phyloP scores from a whole-genome alignment of 2,329 filamentous ascomycete genomes.

The Dactylonectria macrodidyma region DNA sequence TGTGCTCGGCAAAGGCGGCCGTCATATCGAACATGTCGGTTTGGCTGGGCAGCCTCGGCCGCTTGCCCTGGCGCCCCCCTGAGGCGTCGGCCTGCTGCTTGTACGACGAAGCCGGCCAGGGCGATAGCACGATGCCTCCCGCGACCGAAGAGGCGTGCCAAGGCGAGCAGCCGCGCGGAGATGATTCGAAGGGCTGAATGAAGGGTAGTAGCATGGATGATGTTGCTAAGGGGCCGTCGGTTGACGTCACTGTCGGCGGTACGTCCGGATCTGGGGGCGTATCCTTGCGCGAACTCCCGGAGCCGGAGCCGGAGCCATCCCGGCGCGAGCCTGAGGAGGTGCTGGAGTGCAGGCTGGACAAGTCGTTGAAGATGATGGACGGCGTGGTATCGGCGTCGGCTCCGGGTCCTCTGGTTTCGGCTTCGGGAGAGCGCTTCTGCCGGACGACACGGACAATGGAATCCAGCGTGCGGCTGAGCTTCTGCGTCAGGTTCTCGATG shows the following conservation, averaged over 20 bases:
- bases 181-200: slow-evolving; percentile 38
- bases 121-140: slow-evolving; percentile 14
- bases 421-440: slow-evolving; percentile 36
- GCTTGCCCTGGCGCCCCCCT: slow-evolving; percentile 37
- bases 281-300: slow-evolving; percentile 33
- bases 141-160: slow-evolving; percentile 22
- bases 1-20: slow-evolving; percentile 37
- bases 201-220: slow-evolving; percentile 42
- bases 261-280: slow-evolving; percentile 41
- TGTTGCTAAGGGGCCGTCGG: slow-evolving; percentile 26
- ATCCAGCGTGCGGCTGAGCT: slow-evolving; percentile 38
- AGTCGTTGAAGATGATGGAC: slow-evolving; percentile 43
- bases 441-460: slow-evolving; percentile 37
- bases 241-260: slow-evolving; percentile 32
- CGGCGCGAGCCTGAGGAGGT: slow-evolving; percentile 42
- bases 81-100: slow-evolving; percentile 40
- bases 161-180: slow-evolving; percentile 30
- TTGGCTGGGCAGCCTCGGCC: slow-evolving; percentile 39
- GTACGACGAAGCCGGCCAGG: slow-evolving; percentile 39
- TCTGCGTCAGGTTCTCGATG: slow-evolving; percentile 39
- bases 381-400: slow-evolving; percentile 28
- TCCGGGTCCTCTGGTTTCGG: not conserved
- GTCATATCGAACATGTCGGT: slow-evolving; percentile 43
- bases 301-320: slow-evolving; percentile 30
- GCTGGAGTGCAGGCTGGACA: slow-evolving; percentile 42